Base-by-base conservation (phyloP, 2,329 filamentous ascomycete species). In the Aspergillus sp. region DNA sequence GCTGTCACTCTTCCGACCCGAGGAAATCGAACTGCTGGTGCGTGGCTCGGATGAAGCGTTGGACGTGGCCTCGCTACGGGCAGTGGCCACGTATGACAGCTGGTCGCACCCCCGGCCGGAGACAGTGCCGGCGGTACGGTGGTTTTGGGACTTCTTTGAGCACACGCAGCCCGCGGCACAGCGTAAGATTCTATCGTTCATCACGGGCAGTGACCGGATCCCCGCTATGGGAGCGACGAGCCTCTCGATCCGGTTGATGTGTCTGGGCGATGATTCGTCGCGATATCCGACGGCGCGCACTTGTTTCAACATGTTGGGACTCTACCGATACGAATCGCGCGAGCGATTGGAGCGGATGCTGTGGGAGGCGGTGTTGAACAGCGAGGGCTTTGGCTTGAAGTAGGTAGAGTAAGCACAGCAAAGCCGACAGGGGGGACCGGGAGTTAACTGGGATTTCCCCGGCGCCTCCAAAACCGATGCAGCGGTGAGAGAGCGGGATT, bases 331-430 rank as follows among this genome's bases (percentile, higher is more conserved):
- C 75, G 72, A 76, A 39, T 86, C 84, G 3, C 85, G 82, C 66
- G 82, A 87, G 70, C 87, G 85, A 65, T 74, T 96, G 60, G 89
- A 91, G 73, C 78, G 75, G 54, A 87, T 87, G 79, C 78, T 97
- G 32, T 96, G 92, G 92, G 85, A 86, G 63, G 93, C 93, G 4
- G 92, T 96, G n/a, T 81, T 86, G 64, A 92, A 93, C 75, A 96
- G 92, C 70, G 92, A 96, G 74, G 93, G 93, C 2, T 97, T 97
- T 82, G 92, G 92, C 32, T 81, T 97, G 74, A 95, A 93, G 62
- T 75, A 63, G 50, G 62, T 75, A 63, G 50, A 36, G 22, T 24
- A 20, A 20, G 45, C 18, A 47, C 45, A 20, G 45, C 22, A 47
- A 18, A 16, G 32, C 11, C 32, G 32, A 36, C 32, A 12, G 10